Percentiles rank a stretch among this genome's conserved stretches.
These are phyloP conservation scores for Platanus orientalis DNA, from an alignment of 164 flowering plant genomes.

Conservation along the genomic window DNA sequence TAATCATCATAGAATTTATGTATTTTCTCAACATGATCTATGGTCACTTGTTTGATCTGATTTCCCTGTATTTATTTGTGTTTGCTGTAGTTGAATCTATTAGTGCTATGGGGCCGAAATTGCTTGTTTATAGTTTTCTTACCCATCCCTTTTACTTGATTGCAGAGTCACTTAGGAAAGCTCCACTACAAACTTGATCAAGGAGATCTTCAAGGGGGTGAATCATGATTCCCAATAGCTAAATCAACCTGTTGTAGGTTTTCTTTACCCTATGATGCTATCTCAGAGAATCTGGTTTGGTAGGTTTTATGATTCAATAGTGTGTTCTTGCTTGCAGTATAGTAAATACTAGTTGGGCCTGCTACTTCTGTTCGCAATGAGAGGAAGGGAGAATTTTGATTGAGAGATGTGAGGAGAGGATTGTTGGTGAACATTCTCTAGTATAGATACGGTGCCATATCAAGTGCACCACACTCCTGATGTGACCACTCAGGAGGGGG, in stretches of 20 bases:
- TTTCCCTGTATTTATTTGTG: too few species aligned
- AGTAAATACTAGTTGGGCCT: constrained; percentile 27
- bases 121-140: background rate
- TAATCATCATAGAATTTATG: background rate
- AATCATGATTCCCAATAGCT: constrained; percentile 19
- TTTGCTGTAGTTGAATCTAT: too few species aligned
- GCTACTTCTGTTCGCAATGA: constrained; percentile 11
- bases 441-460: too few species aligned
- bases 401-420: constrained; percentile 2
- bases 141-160: background rate
- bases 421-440: background rate
- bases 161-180: constrained; percentile 35
- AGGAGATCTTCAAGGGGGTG: constrained; percentile 16
- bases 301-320: constrained; percentile 37
- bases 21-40: background rate
- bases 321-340: constrained; percentile 43
- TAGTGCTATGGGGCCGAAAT: background rate
- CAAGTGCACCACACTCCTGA: too few species aligned
- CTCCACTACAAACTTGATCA: constrained; percentile 25
- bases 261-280: constrained; percentile 21
- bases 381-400: constrained; percentile 11
- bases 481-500: too few species aligned
- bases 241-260: constrained; percentile 19
- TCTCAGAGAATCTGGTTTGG: constrained; percentile 33
- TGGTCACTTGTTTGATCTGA: too few species aligned